Evolutionary conservation across 345 rosid species (phyloP), one percentile per base, ranked within the genome.

Genomic region (Diplotaxis tenuifolia): DNA sequence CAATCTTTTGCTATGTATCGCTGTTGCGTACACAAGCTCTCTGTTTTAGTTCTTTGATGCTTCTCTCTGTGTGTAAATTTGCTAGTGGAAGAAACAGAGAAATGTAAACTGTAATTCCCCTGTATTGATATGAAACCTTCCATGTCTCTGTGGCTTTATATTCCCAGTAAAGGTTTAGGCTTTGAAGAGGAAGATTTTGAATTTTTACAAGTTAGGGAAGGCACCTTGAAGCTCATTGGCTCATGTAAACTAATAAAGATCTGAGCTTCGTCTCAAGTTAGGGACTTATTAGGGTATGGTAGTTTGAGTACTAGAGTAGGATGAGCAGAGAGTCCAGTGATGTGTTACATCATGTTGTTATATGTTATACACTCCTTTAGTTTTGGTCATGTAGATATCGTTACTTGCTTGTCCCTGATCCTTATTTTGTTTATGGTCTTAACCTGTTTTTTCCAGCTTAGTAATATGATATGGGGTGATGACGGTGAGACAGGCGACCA

Each of bases 391-490:
- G 31, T 79, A 60, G 23, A 75, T 76, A 58, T 25, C 45, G 8
- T 60, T 42, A 36, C 50, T 25, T 71, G 62, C n/a, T 40, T 70
- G 70, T 58, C 34, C 16, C 62, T 69, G 70, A 66, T 66, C 19
- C 28, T 45, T 57, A 55, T 73, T 25, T 2, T 18, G 36, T 74
- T 32, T 52, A 49, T 56, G 38, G 28, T 31, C 38, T 31, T 15
- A 61, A 34, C 20, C 67, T 70, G 5, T 78, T n/a, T 81, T 49
- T 82, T 77, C n/a, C 81, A 96, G 99, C 81, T 92, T 67, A 77
- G 84, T 10, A 86, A 85, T 80, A 96, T 96, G 82, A 83, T 89
- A 96, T 92, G 97, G 97, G 90, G 82, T 77, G 91, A 86, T 85
- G 83, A 81, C 70, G 86, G 82, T 53, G 85, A 86, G 72, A 75